Evolutionary conservation across 2,329 filamentous ascomycete genomes (phyloP).

Genomic region (Fusarium setosum): DNA sequence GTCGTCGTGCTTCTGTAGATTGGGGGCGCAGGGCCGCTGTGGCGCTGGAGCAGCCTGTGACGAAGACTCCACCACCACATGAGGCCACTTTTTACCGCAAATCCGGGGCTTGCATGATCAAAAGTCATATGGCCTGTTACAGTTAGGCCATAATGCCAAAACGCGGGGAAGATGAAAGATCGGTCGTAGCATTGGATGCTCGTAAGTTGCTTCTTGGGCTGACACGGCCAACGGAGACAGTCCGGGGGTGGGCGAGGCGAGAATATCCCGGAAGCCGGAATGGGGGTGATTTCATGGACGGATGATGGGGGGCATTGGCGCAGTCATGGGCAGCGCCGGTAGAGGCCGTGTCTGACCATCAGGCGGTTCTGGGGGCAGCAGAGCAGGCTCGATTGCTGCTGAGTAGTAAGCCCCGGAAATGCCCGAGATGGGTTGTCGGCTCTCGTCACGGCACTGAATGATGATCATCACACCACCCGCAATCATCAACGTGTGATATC

Average conservation of each 20-base stretch:
- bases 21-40: too few species aligned
- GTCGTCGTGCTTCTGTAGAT: too few species aligned
- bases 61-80: too few species aligned
- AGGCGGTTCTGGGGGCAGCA: conserved; percentile 7
- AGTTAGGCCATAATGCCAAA: not conserved
- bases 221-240: not conserved
- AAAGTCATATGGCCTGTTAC: too few species aligned
- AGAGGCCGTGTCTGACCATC: conserved; percentile 10
- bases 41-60: too few species aligned
- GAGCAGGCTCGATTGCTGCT: conserved; percentile 3
- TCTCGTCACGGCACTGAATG: conserved; percentile 16
- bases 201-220: conserved; percentile 13
- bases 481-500: conserved; percentile 34
- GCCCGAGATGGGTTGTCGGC: conserved; percentile 29
- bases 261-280: conserved; percentile 34
- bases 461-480: conserved; percentile 38
- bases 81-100: too few species aligned
- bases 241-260: conserved; percentile 28
- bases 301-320: conserved; percentile 17
- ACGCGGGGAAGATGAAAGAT: conserved; percentile 34
- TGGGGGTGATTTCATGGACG: not conserved
- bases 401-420: conserved; percentile 18
- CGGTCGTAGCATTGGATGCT: conserved; percentile 14
- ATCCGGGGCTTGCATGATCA: too few species aligned
- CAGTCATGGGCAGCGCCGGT: not conserved